Base-by-base conservation (phyloP, 805 yeast genomes). In the Starmerella floris region DNA sequence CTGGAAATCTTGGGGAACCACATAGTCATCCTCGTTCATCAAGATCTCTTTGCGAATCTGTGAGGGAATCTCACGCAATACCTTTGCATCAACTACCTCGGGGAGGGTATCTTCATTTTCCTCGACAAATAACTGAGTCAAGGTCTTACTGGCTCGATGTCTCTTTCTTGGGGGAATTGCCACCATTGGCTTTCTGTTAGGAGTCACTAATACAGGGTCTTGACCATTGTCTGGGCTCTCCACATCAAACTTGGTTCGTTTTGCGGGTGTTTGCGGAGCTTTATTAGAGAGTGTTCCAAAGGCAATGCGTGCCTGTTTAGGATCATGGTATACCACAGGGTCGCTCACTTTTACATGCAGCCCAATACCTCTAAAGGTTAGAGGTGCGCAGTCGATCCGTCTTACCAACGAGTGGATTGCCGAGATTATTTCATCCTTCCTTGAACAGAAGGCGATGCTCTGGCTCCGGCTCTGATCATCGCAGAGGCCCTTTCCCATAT, bases 401-500 rank as follows among this genome's bases (percentile, higher is more conserved):
- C 83, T 61, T 50, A 72, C 72, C 16, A 82, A 58, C 11, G 26
- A 72, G 63, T 50, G 75, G 70, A 30, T 77, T 55, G 54, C 79
- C 83, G 11, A 76, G 66, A 0, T 76, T 70, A 8, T 83, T 57
- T n/a, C 73, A 54, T 52, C 66, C 50, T 41, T 74, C 78, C 52
- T 72, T 66, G 1, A 85, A 74, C 2, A 57, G 0, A 85, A 84
- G 5, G 23, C 5, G 13, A 88, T 55, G 27, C 65, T 65, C 2
- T 79, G 63, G 10, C 78, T 65, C 50, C 75, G 76, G 34, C 77
- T 73, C 11, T 69, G 61, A 27, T 77, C 64, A 39, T 77, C 83
- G 59, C 95, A 83, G 13, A 57, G 57, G 0, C 98, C 97, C 75
- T 80, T 74, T 0, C 98, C 98, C 54, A 91, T 49, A 58, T 65